phyloP scores from a whole-genome alignment of 768 basidiomycete species.

The Favolaschia claudopus region DNA sequence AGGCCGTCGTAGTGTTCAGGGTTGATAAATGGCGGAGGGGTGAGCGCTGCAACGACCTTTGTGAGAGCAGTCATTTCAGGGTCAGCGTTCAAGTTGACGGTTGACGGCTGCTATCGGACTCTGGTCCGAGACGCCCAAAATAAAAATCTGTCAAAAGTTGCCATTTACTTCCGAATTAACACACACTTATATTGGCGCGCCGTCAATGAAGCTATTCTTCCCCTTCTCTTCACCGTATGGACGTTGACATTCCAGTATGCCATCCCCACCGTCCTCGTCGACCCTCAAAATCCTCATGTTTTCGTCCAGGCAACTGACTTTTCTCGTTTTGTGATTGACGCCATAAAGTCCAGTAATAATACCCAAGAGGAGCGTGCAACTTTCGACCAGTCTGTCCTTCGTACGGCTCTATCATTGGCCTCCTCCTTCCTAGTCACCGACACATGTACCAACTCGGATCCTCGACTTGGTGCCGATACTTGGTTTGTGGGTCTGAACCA shows the following conservation, averaged over 20 bases:
- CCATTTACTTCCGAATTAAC: too few species aligned
- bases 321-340: slow-evolving; percentile 19
- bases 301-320: slow-evolving; percentile 9
- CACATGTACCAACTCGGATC: slow-evolving; percentile 64
- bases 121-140: neutral
- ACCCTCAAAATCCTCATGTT: neutral
- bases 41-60: slow-evolving; percentile 49
- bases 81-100: neutral
- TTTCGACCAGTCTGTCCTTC: slow-evolving; percentile 17
- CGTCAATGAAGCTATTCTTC: slow-evolving; percentile 16
- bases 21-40: slow-evolving; percentile 64
- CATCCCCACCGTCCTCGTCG: neutral
- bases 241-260: slow-evolving; percentile 8
- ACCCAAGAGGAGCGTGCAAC: neutral
- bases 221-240: slow-evolving; percentile 7
- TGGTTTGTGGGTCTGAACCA: slow-evolving; percentile 75
- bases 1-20: slow-evolving; percentile 73
- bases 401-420: slow-evolving; percentile 4
- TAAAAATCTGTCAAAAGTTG: too few species aligned
- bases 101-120: neutral
- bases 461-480: slow-evolving; percentile 52
- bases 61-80: slow-evolving; percentile 35
- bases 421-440: slow-evolving; percentile 58
- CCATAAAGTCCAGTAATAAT: slow-evolving; percentile 7
- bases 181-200: neutral